Base-by-base conservation (phyloP, 2,329 filamentous ascomycete genomes). In the Orbilia quercus region DNA sequence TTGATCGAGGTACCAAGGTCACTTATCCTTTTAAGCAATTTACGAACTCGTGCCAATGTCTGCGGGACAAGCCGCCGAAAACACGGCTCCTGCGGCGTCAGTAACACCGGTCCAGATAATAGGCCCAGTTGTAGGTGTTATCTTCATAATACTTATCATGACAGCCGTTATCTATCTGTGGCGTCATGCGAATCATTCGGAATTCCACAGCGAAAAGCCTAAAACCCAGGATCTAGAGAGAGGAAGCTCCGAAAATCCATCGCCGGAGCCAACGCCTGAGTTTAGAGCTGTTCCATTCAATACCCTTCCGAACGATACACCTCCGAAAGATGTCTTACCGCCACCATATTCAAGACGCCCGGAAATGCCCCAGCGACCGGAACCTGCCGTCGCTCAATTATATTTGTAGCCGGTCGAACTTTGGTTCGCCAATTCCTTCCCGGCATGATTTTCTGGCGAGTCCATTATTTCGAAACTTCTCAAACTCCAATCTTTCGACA, bases 331-430 rank as follows among this genome's bases (percentile, higher is more conserved):
- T n/a, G 16, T n/a, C 22, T 42, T 51, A 22, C 69, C 69, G 2
- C 69, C 69, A 36, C 69, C 69, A 6, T 73, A 73, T 38, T 62
- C 69, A 14, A 60, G 38, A 47, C 42, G 20, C n/a, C 22, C 62
- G 2, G 67, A 31, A 12, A 20, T 22, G 5, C 69, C 54, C 3
- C 42, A 23, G 20, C 16, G 38, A 20, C 69, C 69, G 12, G 69
- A 73, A n/a, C 69, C 69, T 2, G 69, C 69, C 9, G 69, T 73
- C 12, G 69, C 66, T 45, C 59, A 59, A 12, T 45, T 63, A 40
- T 12, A 14, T 14, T 40, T 3, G 36, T 16, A 40, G 36, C 36
- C 31, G 9, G 14, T 14, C n/a, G 28, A 6, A 12, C 14, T 16
- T 40, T 16, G 31, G 12, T 23, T 59, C 54, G 5, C 18, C 38